These are phyloP conservation scores for Ceratocystis papillata DNA, from an alignment of 2,329 filamentous ascomycete species.

Conservation along the genomic window DNA sequence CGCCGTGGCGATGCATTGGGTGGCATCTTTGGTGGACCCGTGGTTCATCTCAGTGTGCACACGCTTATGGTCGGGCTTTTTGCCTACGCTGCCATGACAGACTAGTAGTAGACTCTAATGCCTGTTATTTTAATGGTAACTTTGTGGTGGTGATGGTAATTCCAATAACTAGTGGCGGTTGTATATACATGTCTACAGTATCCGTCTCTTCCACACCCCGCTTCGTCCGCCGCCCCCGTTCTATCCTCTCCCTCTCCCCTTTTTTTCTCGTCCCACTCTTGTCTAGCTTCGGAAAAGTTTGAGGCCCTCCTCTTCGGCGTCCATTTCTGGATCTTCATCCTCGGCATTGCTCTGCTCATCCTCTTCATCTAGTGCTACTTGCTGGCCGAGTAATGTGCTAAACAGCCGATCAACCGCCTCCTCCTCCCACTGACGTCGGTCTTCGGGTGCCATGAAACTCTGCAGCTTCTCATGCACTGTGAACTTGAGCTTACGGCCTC, in stretches of 20 bases:
- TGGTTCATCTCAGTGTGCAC: conserved; percentile 38
- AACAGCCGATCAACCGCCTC: conserved; percentile 69
- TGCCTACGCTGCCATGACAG: conserved; percentile 22
- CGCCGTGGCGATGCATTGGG: conserved; percentile 21
- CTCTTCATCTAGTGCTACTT: conserved; percentile 53
- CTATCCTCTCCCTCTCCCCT: conserved; percentile 23
- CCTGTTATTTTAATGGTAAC: no score
- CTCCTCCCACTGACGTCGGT: conserved; percentile 68
- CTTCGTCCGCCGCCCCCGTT: no score
- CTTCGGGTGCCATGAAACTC: conserved; percentile 94
- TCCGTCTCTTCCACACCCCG: background rate
- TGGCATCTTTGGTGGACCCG: conserved; percentile 37
- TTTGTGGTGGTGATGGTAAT: background rate
- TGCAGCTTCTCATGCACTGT: conserved; percentile 94
- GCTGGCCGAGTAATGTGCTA: conserved; percentile 61
- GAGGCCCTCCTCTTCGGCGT: conserved; percentile 44
- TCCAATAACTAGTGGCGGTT: conserved; percentile 13
- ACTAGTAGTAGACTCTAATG: background rate
- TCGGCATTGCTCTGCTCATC: conserved; percentile 42
- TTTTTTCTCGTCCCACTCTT: conserved; percentile 12
- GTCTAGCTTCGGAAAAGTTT: conserved; percentile 41
- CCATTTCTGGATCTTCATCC: conserved; percentile 40
- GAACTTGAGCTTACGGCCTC: conserved; percentile 87
- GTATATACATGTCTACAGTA: conserved; percentile 20
- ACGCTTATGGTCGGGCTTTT: conserved; percentile 33